Evolutionary conservation across 192 early-diverging fungal species (phyloP).

Genomic region (Linnemannia hyalina): DNA sequence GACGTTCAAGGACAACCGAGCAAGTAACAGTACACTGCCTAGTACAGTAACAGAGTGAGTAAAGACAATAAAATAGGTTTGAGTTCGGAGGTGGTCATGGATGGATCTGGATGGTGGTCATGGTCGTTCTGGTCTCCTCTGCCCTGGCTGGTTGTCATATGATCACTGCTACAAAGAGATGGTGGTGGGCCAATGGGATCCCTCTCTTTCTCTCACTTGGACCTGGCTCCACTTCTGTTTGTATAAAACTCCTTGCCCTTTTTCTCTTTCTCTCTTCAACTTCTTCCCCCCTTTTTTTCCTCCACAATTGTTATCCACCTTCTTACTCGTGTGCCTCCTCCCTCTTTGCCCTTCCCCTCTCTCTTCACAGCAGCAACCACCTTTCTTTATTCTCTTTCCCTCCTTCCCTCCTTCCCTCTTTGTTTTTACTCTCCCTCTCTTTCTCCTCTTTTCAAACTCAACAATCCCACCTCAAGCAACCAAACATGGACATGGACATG

Average conservation of each 20-base stretch:
- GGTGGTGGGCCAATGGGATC: too few species aligned
- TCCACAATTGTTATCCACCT: not conserved
- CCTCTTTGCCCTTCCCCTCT: not conserved
- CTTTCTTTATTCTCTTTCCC: not conserved
- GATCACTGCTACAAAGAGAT: too few species aligned
- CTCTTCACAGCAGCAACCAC: not conserved
- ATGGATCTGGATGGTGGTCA: too few species aligned
- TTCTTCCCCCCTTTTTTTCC: not conserved
- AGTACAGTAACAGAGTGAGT: too few species aligned
- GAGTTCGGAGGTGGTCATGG: too few species aligned
- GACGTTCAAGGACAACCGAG: too few species aligned
- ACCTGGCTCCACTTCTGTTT: too few species aligned
- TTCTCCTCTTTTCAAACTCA: not conserved
- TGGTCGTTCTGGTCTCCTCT: too few species aligned
- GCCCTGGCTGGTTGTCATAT: too few species aligned
- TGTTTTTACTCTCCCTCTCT: not conserved
- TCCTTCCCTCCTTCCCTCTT: not conserved
- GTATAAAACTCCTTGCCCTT: not conserved
- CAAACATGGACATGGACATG: slow-evolving; percentile 15
- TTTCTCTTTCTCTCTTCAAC: not conserved
- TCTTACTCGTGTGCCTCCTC: not conserved
- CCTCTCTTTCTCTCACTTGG: too few species aligned
- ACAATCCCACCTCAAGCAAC: not conserved
- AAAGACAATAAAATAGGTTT: too few species aligned
- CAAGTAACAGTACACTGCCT: too few species aligned